A percentile compares a stretch with the other conserved stretches of the same genome.
Evolutionary conservation across 1,139 yeast genomes (phyloP).

Genomic region (Kodamaea fungicola): DNA sequence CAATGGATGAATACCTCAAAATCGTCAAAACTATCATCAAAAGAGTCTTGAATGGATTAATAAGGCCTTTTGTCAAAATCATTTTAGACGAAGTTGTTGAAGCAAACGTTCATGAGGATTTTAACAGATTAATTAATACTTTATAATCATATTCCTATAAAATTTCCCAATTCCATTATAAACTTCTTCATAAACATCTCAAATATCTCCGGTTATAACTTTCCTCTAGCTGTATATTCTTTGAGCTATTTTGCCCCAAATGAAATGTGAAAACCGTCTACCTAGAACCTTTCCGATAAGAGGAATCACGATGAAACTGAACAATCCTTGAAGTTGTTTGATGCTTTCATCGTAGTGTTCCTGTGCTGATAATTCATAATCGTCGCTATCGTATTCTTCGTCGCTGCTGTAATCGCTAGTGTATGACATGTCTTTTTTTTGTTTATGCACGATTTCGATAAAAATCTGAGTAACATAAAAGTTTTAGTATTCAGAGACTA

Average conservation of each 20-base stretch:
- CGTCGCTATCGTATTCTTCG: conserved; percentile 10
- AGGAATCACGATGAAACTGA: conserved; percentile 62
- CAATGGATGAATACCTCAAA: conserved; percentile 34
- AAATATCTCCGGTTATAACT: not conserved
- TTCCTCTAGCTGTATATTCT: conserved; percentile 3
- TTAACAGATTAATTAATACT: conserved; percentile 26
- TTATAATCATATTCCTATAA: conserved; percentile 12
- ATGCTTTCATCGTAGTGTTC: conserved; percentile 80
- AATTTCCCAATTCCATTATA: conserved; percentile 1
- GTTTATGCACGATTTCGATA: not conserved
- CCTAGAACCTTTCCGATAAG: conserved; percentile 71
- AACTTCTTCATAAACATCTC: not conserved
- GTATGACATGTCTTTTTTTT: not conserved
- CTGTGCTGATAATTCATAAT: conserved; percentile 43
- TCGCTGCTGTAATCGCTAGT: conserved; percentile 10
- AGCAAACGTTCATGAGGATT: conserved; percentile 27
- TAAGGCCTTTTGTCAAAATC: conserved; percentile 38
- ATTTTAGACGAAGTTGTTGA: conserved; percentile 31
- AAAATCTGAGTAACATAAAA: too few relatives aligned
- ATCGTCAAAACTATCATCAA: conserved; percentile 27
- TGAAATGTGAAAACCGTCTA: conserved; percentile 42
- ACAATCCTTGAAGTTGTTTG: conserved; percentile 54
- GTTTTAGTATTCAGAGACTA: too few relatives aligned
- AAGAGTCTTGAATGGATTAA: conserved; percentile 32
- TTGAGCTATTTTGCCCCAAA: conserved; percentile 31